Conservation (phyloP, 2,329 filamentous ascomycete genomes). For the Ramularia endophylla region DNA sequence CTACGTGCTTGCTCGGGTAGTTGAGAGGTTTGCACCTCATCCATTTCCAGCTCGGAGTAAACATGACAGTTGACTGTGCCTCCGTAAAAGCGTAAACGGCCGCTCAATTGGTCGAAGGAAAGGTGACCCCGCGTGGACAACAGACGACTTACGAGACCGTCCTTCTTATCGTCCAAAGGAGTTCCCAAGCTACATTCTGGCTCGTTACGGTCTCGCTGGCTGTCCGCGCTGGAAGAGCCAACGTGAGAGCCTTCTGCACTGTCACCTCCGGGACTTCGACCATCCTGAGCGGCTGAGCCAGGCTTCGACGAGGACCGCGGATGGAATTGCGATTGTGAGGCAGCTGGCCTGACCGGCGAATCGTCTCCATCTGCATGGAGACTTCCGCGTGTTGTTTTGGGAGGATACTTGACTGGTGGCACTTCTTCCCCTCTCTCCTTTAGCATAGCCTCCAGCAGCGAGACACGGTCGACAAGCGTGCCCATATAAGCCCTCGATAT, state of each 20-base stretch:
- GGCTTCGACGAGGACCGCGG: slow-evolving; percentile 1
- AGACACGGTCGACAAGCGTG: slow-evolving; percentile 21
- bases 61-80: slow-evolving; percentile 24
- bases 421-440: slow-evolving; percentile 16
- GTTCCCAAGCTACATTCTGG: slow-evolving; percentile 12
- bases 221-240: slow-evolving; percentile 9
- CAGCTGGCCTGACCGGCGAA: slow-evolving; percentile 11
- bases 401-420: slow-evolving; percentile 19
- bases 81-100: slow-evolving; percentile 21
- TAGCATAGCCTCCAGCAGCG: slow-evolving; percentile 21
- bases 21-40: slow-evolving; percentile 13
- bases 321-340: not conserved
- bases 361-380: slow-evolving; percentile 18
- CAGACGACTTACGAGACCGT: slow-evolving; percentile 19
- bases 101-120: slow-evolving; percentile 22
- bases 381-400: slow-evolving; percentile 21
- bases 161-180: slow-evolving; percentile 19
- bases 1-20: slow-evolving; percentile 17
- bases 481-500: slow-evolving; percentile 23
- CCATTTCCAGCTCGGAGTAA: slow-evolving; percentile 18
- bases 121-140: slow-evolving; percentile 23
- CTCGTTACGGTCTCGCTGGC: slow-evolving; percentile 10
- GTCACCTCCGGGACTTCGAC: slow-evolving; percentile 15
- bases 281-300: slow-evolving; percentile 7
- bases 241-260: slow-evolving; percentile 10